Conservation (phyloP, 108 stramenopile genomes). For the Stephanodiscus triporus region DNA sequence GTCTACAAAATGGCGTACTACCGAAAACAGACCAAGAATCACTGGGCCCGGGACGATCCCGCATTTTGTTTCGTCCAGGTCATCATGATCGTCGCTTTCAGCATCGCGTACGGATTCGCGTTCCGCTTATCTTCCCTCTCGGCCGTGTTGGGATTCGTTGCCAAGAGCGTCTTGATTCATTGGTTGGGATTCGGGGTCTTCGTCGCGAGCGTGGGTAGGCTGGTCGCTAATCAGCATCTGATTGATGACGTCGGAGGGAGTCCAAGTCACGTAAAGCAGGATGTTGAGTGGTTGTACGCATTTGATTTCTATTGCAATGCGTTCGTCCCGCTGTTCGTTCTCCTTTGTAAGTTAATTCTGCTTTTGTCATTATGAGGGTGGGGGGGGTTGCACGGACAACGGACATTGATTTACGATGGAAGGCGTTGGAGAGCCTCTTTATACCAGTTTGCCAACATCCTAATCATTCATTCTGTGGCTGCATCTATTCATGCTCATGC, state of each 20-base stretch:
- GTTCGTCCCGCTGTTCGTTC: conserved; percentile 92
- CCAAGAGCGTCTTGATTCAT: conserved; percentile 47
- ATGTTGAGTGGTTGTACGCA: conserved; percentile 97
- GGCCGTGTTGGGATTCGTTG: conserved; percentile 54
- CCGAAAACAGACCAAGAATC: conserved; percentile 95
- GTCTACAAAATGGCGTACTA: conserved; percentile 92
- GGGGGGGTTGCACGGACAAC: neutral
- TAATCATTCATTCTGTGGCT: conserved; percentile 3
- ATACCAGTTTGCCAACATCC: neutral
- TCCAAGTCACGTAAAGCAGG: conserved; percentile 87
- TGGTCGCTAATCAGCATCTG: conserved; percentile 82
- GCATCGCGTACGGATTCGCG: conserved; percentile 78
- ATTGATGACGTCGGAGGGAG: conserved; percentile 60
- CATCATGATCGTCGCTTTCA: conserved; percentile 77
- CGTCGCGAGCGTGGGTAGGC: conserved; percentile 67
- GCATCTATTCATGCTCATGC: neutral
- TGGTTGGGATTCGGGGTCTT: conserved; percentile 71
- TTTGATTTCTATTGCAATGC: conserved; percentile 99
- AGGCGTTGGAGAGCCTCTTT: neutral
- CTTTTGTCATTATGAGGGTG: conserved; percentile 9
- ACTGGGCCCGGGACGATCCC: conserved; percentile 98
- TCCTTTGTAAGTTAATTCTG: conserved; percentile 73
- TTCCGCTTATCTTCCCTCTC: conserved; percentile 71
- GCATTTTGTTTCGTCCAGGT: conserved; percentile 93
- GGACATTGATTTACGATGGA: neutral